These are phyloP conservation scores for Haberlea rhodopensis DNA, from an alignment of 257 asterid species.

Conservation along the genomic window DNA sequence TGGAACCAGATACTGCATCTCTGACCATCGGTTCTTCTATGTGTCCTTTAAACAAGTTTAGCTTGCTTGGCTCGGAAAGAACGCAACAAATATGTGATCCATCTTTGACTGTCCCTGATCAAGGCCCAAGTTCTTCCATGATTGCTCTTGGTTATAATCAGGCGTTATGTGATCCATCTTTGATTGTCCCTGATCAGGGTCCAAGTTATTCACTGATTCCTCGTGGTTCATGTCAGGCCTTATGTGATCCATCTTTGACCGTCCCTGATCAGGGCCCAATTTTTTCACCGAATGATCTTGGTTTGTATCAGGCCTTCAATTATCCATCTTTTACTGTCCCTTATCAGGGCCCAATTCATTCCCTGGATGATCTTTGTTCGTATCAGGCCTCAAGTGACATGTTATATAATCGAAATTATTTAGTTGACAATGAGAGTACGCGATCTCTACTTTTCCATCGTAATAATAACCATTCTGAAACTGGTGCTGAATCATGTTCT, in stretches of 20 bases:
- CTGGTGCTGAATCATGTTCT: conserved; percentile 11
- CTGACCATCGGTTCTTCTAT: not conserved
- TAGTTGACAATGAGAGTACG: not conserved
- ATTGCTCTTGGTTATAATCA: not conserved
- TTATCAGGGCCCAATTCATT: not conserved
- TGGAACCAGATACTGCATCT: conserved; percentile 18
- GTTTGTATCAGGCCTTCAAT: no score
- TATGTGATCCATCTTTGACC: not conserved
- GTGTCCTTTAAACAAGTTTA: not conserved
- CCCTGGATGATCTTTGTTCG: not conserved
- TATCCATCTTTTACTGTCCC: not conserved
- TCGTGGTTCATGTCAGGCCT: not conserved
- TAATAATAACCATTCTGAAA: not conserved
- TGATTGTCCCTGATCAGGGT: not conserved
- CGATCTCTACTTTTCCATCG: not conserved
- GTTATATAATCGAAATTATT: not conserved
- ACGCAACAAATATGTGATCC: conserved; percentile 10
- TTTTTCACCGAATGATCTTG: not conserved
- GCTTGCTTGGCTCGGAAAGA: not conserved
- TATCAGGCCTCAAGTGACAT: not conserved
- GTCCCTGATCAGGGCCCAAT: conserved; percentile 2
- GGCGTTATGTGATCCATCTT: not conserved
- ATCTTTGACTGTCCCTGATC: not conserved
- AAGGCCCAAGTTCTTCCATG: not conserved
- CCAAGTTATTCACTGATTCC: not conserved